Evolutionary conservation across 352 stramenopile species (phyloP).

Genomic region (Phytopythium mirpurense): DNA sequence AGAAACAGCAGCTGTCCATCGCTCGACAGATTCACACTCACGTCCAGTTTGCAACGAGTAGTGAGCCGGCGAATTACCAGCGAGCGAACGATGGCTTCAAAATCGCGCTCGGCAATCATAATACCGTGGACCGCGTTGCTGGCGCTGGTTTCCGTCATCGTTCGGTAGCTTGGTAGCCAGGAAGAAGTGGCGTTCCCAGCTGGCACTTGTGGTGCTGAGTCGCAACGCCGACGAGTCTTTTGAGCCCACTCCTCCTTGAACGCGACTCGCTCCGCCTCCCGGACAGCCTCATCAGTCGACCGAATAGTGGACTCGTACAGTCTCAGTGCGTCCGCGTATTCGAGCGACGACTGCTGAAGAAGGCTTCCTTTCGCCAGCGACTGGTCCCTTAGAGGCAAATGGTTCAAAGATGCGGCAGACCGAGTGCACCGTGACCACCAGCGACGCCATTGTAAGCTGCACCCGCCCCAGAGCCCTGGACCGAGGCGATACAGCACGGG

Average conservation of each 20-base stretch:
- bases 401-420: background rate
- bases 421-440: background rate
- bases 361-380: background rate
- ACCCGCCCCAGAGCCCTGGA: constrained; percentile 3
- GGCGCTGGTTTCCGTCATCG: background rate
- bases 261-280: constrained; percentile 8
- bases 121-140: background rate
- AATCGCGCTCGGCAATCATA: constrained; percentile 18
- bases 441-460: background rate
- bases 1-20: constrained; percentile 39
- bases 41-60: constrained; percentile 41
- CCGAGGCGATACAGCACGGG: constrained; percentile 9
- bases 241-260: constrained; percentile 32
- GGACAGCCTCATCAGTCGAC: constrained; percentile 6
- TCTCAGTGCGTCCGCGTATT: constrained; percentile 11
- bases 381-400: constrained; percentile 1
- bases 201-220: background rate
- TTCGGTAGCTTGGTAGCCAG: constrained; percentile 1
- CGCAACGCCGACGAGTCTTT: background rate
- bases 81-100: constrained; percentile 53
- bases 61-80: constrained; percentile 50
- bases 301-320: constrained; percentile 14
- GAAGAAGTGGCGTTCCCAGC: background rate
- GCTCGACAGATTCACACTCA: constrained; percentile 47
- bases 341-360: constrained; percentile 7